Percentiles rank a stretch among this genome's conserved stretches.
Evolutionary conservation across 495 filamentous ascomycete genomes (phyloP).

Genomic region (Annulohypoxylon stygium): DNA sequence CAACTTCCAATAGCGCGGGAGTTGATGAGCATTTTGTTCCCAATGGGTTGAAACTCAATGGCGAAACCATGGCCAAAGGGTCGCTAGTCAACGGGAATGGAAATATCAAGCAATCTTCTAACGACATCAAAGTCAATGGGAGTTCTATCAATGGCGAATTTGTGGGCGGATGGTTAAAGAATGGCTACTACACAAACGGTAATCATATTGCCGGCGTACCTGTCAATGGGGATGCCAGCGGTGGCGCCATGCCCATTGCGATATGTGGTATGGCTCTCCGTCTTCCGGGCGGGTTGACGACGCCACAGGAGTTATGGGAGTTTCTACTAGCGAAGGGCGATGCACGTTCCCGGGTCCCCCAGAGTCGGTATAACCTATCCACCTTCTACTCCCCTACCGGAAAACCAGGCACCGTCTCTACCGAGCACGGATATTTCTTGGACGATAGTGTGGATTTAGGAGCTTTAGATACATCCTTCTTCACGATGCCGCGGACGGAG

Average conservation of each 20-base stretch:
- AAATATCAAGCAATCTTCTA: neutral
- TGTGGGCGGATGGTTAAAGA: slow-evolving; percentile 15
- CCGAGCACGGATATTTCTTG: slow-evolving; percentile 47
- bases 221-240: neutral
- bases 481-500: slow-evolving; percentile 58
- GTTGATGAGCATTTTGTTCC: slow-evolving; percentile 5
- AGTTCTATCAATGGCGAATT: neutral
- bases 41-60: slow-evolving; percentile 12
- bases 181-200: slow-evolving; percentile 18
- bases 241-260: slow-evolving; percentile 41
- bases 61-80: neutral
- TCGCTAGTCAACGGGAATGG: slow-evolving; percentile 19
- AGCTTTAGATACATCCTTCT: slow-evolving; percentile 55
- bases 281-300: slow-evolving; percentile 53
- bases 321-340: slow-evolving; percentile 48
- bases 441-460: slow-evolving; percentile 47
- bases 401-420: slow-evolving; percentile 20
- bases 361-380: slow-evolving; percentile 55
- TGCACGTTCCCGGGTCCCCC: slow-evolving; percentile 49
- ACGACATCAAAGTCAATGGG: slow-evolving; percentile 14
- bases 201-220: slow-evolving; percentile 1
- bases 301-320: slow-evolving; percentile 52
- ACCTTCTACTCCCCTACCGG: slow-evolving; percentile 46
- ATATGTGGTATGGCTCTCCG: slow-evolving; percentile 54
- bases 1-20: neutral